Conservation (phyloP, 768 basidiomycete genomes). For the Cystofilobasidium bisporidii region DNA sequence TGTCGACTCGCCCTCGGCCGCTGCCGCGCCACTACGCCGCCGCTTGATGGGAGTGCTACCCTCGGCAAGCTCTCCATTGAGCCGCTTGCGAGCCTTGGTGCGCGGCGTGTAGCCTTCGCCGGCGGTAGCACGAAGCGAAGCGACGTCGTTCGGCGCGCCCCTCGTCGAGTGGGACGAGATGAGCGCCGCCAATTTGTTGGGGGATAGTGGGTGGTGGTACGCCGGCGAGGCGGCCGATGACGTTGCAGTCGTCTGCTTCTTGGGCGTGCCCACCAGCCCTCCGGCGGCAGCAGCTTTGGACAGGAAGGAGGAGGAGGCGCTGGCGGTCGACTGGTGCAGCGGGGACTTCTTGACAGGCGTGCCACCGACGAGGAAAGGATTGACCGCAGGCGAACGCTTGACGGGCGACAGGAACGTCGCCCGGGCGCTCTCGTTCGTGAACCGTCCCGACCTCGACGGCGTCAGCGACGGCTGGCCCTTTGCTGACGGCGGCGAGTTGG, state of each 20-base stretch:
- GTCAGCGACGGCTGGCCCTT: not conserved
- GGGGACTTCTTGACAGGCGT: not conserved
- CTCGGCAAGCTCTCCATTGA: conserved; percentile 11
- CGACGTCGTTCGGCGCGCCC: conserved; percentile 9
- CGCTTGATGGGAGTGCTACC: conserved; percentile 11
- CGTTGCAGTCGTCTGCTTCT: not conserved
- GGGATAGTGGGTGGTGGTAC: conserved; percentile 8
- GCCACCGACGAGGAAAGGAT: conserved; percentile 11
- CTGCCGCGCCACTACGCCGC: not conserved
- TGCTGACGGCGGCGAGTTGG: not conserved
- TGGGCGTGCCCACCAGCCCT: not conserved
- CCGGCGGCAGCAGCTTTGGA: not conserved
- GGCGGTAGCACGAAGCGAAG: not conserved
- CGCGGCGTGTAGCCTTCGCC: conserved; percentile 19
- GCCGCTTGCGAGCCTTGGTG: conserved; percentile 21
- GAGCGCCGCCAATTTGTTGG: conserved; percentile 7
- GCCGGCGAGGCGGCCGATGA: conserved; percentile 3
- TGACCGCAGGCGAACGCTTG: conserved; percentile 6
- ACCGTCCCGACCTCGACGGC: conserved; percentile 8
- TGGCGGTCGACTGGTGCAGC: not conserved
- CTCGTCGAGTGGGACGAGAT: conserved; percentile 16
- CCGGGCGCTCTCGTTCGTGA: not conserved
- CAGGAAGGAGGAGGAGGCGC: not conserved
- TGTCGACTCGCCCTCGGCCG: not conserved
- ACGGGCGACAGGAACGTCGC: not conserved